Base-by-base conservation (phyloP, 2,329 filamentous ascomycete genomes). In the Alternaria novae-zelandiae region DNA sequence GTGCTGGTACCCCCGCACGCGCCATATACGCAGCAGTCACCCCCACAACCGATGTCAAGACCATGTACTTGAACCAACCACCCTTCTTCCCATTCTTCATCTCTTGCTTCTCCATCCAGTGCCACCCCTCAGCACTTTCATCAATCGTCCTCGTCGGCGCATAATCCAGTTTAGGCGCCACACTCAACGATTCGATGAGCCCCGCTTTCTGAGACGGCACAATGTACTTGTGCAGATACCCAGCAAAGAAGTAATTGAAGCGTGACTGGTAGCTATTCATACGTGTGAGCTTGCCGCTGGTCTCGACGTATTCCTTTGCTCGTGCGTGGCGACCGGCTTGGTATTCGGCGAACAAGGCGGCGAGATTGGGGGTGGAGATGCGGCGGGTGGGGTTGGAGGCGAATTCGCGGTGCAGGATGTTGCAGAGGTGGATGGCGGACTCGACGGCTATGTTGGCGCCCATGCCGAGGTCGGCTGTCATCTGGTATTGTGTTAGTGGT, bases 371-470 rank as follows among this genome's bases (percentile, higher is more conserved):
- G n/a, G 26, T 41, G 36, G 43, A 53, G 44, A 57, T 59, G 10
- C 66, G 63, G 6, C 53, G 63, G 12, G 63, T 61, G 36, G 44
- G 50, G 25, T 68, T 26, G 6, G 55, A 17, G 9, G 54, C 56
- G n/a, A 65, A 46, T 43, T 68, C 59, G 28, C 61, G 60, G 4
- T 71, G 56, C 10, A 71, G 57, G 20, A 68, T 57, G 57, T 70
- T 64, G 68, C 58, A 49, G 6, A 73, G 65, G 11, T 54, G 60
- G n/a, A 61, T 66, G 65, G 66, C 70, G 21, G 66, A 63, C 55
- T 72, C 68, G 20, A 73, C 66, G 23, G 58, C 69, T 21, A 65
- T 70, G 50, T 72, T 73, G 21, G 68, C 70, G 30, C 71, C 65
- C 28, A 68, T 54, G 21, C 70, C 66, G 8, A 69, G 47, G 41